Percentiles rank a stretch among this genome's conserved stretches.
Evolutionary conservation across 169 alveolate genomes (phyloP).

Genomic region (Sarcocystis neurona): DNA sequence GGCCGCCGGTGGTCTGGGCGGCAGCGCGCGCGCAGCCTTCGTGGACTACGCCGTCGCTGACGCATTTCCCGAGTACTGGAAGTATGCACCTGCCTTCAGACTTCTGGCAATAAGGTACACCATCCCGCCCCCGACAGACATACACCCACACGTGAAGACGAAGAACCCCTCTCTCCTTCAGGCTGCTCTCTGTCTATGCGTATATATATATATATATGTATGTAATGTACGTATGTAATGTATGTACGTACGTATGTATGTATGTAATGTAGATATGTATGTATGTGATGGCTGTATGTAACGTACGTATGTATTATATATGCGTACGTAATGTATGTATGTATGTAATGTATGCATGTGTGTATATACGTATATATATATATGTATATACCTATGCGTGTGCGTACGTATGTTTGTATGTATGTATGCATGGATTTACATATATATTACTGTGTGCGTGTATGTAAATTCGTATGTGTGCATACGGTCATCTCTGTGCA

Average conservation of each 20-base stretch:
- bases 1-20: no score
- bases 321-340: neutral
- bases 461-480: no score
- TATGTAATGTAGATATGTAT: neutral
- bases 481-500: no score
- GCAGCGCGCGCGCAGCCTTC: neutral
- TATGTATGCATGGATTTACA: no score
- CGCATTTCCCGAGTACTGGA: neutral
- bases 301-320: neutral
- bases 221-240: neutral
- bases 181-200: neutral
- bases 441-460: no score
- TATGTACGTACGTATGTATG: neutral
- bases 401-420: no score
- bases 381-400: no score
- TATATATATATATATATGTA: neutral
- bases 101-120: slow-evolving; percentile 14
- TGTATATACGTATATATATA: neutral
- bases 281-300: neutral
- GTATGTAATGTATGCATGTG: neutral
- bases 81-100: slow-evolving; percentile 7
- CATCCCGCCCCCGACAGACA: neutral
- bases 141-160: neutral
- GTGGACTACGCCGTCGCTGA: neutral
- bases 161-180: neutral